phyloP scores from a whole-genome alignment of 306 rosid genomes.

The Morella rubra region DNA sequence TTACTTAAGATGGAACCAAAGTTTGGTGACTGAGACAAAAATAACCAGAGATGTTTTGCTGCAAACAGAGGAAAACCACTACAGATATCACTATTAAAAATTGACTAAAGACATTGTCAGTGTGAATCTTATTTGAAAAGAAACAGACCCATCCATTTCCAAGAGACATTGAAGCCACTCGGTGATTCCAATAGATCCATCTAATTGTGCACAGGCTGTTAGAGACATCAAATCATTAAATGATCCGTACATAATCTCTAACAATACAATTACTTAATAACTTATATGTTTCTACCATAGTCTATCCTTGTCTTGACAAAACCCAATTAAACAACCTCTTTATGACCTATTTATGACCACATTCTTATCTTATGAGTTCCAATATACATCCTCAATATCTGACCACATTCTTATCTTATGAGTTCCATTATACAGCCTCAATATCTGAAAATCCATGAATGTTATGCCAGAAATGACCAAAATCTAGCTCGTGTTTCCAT shows the following conservation, averaged over 20 bases:
- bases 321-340: neutral
- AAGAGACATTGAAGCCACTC: neutral
- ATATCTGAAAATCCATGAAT: too few relatives aligned
- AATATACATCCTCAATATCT: too few relatives aligned
- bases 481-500: too few relatives aligned
- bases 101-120: too few relatives aligned
- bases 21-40: too few relatives aligned
- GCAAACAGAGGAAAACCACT: too few relatives aligned
- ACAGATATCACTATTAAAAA: too few relatives aligned
- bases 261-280: neutral
- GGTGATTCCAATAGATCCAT: neutral
- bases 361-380: neutral
- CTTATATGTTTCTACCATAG: neutral
- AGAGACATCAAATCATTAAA: neutral
- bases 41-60: too few relatives aligned
- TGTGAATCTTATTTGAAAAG: neutral
- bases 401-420: too few relatives aligned
- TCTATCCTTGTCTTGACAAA: neutral
- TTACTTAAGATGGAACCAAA: too few relatives aligned
- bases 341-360: neutral
- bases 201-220: neutral
- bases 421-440: too few relatives aligned
- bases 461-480: too few relatives aligned
- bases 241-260: neutral
- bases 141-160: neutral